Percentiles rank a stretch among this genome's conserved stretches.
Evolutionary conservation across 371 early-diverging fungal species (phyloP).

Genomic region (Zychaea mexicana): DNA sequence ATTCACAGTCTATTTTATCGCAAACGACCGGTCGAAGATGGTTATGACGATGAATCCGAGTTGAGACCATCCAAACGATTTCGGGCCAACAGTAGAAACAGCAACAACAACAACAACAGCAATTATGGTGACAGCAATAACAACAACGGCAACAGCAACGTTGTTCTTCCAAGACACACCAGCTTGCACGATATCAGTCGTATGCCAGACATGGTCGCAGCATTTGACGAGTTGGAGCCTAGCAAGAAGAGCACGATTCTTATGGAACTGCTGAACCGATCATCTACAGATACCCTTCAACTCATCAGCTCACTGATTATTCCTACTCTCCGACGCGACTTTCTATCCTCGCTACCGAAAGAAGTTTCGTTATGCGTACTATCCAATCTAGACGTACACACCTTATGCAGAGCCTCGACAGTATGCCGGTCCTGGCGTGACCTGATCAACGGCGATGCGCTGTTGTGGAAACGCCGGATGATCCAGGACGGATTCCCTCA

Average conservation of each 20-base stretch:
- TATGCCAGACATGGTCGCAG: slow-evolving; percentile 18
- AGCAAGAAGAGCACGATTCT: slow-evolving; percentile 30
- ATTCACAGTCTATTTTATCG: neutral
- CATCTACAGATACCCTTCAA: slow-evolving; percentile 65
- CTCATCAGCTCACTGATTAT: slow-evolving; percentile 79
- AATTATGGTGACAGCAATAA: neutral
- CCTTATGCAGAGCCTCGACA: slow-evolving; percentile 77
- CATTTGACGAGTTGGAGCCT: slow-evolving; percentile 33
- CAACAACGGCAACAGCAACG: neutral
- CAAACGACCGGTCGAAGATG: neutral
- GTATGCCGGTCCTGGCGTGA: slow-evolving; percentile 77
- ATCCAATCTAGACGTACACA: slow-evolving; percentile 73
- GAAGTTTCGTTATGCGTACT: slow-evolving; percentile 77
- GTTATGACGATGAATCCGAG: neutral
- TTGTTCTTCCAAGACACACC: neutral
- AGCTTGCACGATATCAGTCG: neutral
- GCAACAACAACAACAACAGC: neutral
- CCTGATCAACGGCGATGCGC: slow-evolving; percentile 64
- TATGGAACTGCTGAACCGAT: slow-evolving; percentile 39
- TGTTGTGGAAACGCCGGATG: slow-evolving; percentile 2
- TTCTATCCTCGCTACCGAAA: slow-evolving; percentile 75
- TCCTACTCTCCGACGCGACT: slow-evolving; percentile 84
- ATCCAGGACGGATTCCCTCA: neutral
- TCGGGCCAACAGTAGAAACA: neutral
- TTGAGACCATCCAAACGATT: no score